Conservation (phyloP, 257 asterid genomes). For the Scutellaria minor region DNA sequence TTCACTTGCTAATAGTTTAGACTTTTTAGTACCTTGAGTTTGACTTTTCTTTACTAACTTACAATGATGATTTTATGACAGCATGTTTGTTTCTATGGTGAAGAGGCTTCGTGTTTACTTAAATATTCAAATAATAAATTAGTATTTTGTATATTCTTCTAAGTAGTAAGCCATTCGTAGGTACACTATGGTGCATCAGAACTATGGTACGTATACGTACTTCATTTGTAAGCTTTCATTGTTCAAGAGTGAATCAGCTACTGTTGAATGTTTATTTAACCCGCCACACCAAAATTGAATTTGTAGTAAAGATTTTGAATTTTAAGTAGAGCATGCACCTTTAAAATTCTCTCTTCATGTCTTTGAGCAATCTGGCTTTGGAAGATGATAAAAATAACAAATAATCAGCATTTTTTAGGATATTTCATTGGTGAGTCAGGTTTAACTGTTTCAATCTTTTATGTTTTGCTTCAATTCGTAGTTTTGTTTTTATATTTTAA, state of each 20-base stretch:
- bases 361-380: no score
- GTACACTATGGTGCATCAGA: constrained; percentile 83
- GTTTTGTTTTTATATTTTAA: no score
- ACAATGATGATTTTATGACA: constrained; percentile 31
- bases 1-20: constrained; percentile 9
- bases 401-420: no score
- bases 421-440: no score
- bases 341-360: no score
- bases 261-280: not conserved
- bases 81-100: constrained; percentile 90
- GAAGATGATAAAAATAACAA: no score
- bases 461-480: no score
- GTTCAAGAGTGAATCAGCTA: not conserved
- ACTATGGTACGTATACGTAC: constrained; percentile 54
- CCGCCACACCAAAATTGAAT: not conserved
- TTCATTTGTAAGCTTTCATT: constrained; percentile 12
- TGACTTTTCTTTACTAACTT: constrained; percentile 16
- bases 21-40: not conserved
- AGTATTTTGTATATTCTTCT: no score
- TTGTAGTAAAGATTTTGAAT: not conserved
- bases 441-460: no score
- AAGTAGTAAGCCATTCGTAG: constrained; percentile 56
- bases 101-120: constrained; percentile 74
- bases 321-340: not conserved
- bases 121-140: no score